A percentile compares a stretch with the other conserved stretches of the same genome.
Evolutionary conservation across 163 green algal genomes (phyloP).

Genomic region (Volvox carteri): DNA sequence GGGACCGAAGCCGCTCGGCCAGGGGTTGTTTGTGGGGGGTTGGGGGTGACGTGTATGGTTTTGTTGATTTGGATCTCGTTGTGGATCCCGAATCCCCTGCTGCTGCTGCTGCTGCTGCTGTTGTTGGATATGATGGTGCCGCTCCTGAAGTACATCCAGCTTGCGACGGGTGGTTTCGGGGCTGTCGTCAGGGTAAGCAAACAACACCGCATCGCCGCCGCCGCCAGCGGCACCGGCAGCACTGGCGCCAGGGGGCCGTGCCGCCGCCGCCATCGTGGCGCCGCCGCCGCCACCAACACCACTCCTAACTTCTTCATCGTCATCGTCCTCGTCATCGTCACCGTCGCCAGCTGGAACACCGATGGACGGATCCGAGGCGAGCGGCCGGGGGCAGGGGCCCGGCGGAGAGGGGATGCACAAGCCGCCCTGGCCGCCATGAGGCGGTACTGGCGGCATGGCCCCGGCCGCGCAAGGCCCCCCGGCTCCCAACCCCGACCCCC

Average conservation of each 20-base stretch:
- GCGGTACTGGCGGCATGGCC: no score
- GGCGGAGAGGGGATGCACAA: no score
- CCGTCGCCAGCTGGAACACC: not conserved
- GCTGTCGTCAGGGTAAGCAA: constrained; percentile 41
- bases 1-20: no score
- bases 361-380: not conserved
- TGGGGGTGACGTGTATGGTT: no score
- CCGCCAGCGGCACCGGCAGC: not conserved
- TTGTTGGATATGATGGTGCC: not conserved
- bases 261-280: not conserved
- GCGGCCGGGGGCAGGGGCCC: no score
- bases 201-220: not conserved
- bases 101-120: not conserved
- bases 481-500: no score
- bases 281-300: not conserved
- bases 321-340: not conserved
- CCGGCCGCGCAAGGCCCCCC: no score
- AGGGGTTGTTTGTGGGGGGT: no score
- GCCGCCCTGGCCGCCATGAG: no score
- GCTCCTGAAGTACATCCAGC: not conserved
- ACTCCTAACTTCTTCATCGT: not conserved
- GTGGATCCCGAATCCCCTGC: no score
- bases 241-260: not conserved
- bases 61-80: no score
- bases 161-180: constrained; percentile 33